phyloP scores from a whole-genome alignment of 2,329 filamentous ascomycete genomes.

The Aspergillus pseudonomiae region DNA sequence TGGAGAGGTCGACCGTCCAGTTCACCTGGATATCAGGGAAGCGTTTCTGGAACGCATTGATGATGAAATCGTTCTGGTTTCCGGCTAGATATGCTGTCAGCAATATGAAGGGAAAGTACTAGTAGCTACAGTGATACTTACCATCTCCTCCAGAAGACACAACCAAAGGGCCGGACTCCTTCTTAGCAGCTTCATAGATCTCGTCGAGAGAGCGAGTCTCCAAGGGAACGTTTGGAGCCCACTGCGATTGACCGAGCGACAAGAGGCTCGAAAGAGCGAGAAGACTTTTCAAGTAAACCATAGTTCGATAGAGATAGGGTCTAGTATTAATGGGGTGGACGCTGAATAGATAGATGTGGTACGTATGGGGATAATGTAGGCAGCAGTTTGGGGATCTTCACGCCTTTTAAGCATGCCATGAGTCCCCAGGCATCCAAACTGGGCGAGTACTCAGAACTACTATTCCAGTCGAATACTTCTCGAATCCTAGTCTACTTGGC shows the following conservation, averaged over 20 bases:
- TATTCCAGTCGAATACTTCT: neutral
- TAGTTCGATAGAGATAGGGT: neutral
- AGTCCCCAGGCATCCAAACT: neutral
- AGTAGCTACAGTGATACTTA: neutral
- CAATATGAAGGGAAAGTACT: too few species aligned
- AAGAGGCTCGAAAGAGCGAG: neutral
- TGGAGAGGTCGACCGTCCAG: slow-evolving; percentile 2
- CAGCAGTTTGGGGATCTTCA: neutral
- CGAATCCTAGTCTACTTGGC: neutral
- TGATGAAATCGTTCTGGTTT: neutral
- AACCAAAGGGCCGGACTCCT: neutral
- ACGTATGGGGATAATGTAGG: neutral
- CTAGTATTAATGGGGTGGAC: neutral
- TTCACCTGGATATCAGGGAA: slow-evolving; percentile 3
- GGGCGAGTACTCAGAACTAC: neutral
- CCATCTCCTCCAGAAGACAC: slow-evolving; percentile 1
- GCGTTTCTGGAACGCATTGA: neutral
- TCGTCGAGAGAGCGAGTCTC: slow-evolving; percentile 1
- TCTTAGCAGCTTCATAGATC: slow-evolving; percentile 1
- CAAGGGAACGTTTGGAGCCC: neutral
- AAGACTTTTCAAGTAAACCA: neutral
- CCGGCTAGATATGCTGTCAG: neutral
- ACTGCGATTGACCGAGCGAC: neutral
- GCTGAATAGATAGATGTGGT: neutral
- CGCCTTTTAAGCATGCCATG: neutral